phyloP scores from a whole-genome alignment of 495 filamentous ascomycete genomes.

The Hypoxylon subgilvum region DNA sequence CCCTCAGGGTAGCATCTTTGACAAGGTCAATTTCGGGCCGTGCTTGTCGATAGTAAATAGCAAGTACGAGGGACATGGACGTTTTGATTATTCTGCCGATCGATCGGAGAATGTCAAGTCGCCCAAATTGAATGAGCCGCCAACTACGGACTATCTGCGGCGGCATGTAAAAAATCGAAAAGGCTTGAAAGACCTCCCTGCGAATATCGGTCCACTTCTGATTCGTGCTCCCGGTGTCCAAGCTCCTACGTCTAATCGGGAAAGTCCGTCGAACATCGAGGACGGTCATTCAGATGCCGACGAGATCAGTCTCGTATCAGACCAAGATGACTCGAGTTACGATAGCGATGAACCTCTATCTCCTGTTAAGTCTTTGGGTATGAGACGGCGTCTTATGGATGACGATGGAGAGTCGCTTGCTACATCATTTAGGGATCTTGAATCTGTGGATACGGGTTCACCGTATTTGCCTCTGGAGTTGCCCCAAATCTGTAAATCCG shows the following conservation, averaged over 20 bases:
- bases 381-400: slow-evolving; percentile 46
- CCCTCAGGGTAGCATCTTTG: slow-evolving; percentile 49
- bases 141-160: slow-evolving; percentile 49
- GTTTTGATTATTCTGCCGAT: slow-evolving; percentile 49
- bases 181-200: slow-evolving; percentile 47
- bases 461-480: slow-evolving; percentile 50
- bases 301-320: slow-evolving; percentile 53
- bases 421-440: slow-evolving; percentile 55
- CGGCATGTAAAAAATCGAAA: slow-evolving; percentile 44
- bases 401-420: slow-evolving; percentile 56
- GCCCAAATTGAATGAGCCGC: slow-evolving; percentile 34
- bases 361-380: slow-evolving; percentile 49
- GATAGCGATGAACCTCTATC: slow-evolving; percentile 50
- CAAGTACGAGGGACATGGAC: slow-evolving; percentile 59
- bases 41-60: slow-evolving; percentile 53
- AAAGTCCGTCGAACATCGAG: slow-evolving; percentile 39
- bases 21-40: slow-evolving; percentile 57
- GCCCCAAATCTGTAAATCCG: slow-evolving; percentile 46
- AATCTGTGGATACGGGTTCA: slow-evolving; percentile 43
- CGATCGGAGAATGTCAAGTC: slow-evolving; percentile 24
- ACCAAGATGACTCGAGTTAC: slow-evolving; percentile 57
- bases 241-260: slow-evolving; percentile 33
- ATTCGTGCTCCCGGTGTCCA: slow-evolving; percentile 39
- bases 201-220: slow-evolving; percentile 43
- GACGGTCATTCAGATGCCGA: slow-evolving; percentile 54